A percentile compares a stretch with the other conserved stretches of the same genome.
These are phyloP conservation scores for Exophiala calicioides DNA, from an alignment of 2,329 filamentous ascomycete genomes.

Conservation along the genomic window DNA sequence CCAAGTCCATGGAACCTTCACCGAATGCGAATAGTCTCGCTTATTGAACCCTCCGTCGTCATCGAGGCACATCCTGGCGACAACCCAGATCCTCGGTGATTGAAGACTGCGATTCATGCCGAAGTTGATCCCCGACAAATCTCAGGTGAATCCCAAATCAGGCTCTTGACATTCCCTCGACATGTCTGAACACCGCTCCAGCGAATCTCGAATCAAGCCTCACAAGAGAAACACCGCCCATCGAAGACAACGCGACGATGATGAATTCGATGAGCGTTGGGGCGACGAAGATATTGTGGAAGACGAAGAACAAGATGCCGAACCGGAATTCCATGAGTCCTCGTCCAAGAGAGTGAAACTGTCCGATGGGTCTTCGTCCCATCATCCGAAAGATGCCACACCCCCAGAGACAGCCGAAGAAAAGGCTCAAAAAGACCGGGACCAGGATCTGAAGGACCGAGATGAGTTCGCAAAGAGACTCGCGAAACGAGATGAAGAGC, in stretches of 20 bases:
- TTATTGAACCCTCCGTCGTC: too few relatives aligned
- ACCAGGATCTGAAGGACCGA: slow-evolving; percentile 71
- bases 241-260: slow-evolving; percentile 33
- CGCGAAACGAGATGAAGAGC: slow-evolving; percentile 68
- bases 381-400: slow-evolving; percentile 34
- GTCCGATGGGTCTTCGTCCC: slow-evolving; percentile 52
- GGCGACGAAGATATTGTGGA: slow-evolving; percentile 69
- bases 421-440: slow-evolving; percentile 58
- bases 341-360: slow-evolving; percentile 70
- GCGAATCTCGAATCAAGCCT: slow-evolving; percentile 20
- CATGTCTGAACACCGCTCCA: slow-evolving; percentile 26
- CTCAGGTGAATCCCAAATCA: slow-evolving; percentile 17
- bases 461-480: slow-evolving; percentile 79
- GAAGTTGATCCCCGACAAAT: too few relatives aligned
- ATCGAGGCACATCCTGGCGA: too few relatives aligned
- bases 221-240: slow-evolving; percentile 22
- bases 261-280: slow-evolving; percentile 75
- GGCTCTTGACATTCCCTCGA: slow-evolving; percentile 1
- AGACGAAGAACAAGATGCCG: slow-evolving; percentile 52
- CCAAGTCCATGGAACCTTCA: too few relatives aligned
- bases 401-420: slow-evolving; percentile 53
- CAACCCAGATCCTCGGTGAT: too few relatives aligned
- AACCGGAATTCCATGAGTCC: slow-evolving; percentile 65
- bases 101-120: neutral
- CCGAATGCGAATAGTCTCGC: too few relatives aligned